Base-by-base conservation (phyloP, 2,329 filamentous ascomycete genomes). In the Juglanconis juglandina region DNA sequence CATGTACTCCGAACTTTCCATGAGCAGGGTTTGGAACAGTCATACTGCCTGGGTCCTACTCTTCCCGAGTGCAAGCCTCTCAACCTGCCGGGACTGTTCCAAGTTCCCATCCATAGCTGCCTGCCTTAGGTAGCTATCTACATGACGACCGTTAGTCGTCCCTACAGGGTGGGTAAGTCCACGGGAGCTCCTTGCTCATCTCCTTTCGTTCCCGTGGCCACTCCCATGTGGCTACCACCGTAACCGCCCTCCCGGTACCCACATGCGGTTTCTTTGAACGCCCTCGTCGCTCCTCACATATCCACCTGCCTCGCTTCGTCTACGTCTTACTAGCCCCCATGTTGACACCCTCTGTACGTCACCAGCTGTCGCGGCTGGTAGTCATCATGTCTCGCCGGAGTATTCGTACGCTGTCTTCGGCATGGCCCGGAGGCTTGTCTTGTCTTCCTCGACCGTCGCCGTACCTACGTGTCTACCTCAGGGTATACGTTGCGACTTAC, bases 341-440 rank as follows among this genome's bases (percentile, higher is more conserved):
- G 44, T 8, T 17, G 33, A 9, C 34, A 1, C 32, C n/a, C 37
- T 37, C 54, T 54, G 42, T 63, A 54, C 61, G 61, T 63, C 61
- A 63, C 61, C 58, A 34, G 32, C 46, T 63, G 58, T 63, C 61
- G 61, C 51, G 58, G 58, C 61, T 52, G 54, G 51, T 63, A 56
- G 51, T 61, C 61, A 63, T 46, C 58, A 56, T 61, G 54, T 60
- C 53, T 55, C 39, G 41, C 53, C 58, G 51, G 52, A 54, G 58
- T 61, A 48, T 14, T 33, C 55, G 14, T 55, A 41, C 39, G 39
- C 54, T 30, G 33, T 35, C 9, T 32, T 54, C 58, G 58, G 58
- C 50, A 56, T 61, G 51, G 58, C 6, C 58, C 58, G 54, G 61
- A 58, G 35, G 35, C 33, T 39, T 44, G 33, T 58, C 34, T 32